A percentile compares a stretch with the other conserved stretches of the same genome.
Evolutionary conservation across 1,284 basidiomycete species (phyloP).

Genomic region (Fomes fomentarius): DNA sequence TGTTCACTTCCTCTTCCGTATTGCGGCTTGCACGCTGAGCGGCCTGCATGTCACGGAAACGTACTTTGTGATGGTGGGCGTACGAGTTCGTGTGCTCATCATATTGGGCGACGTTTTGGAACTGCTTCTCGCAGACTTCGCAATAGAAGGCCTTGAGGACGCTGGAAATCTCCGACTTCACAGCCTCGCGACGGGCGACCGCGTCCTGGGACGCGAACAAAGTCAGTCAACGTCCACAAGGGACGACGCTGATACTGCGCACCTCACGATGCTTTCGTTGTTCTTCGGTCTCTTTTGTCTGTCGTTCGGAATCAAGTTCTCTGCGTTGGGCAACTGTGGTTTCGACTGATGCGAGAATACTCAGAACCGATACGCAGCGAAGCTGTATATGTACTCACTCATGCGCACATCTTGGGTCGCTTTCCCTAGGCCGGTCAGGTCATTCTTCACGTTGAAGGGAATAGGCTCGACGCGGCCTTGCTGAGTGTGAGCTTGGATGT

Average conservation of each 20-base stretch:
- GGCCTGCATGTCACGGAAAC: constrained; percentile 76
- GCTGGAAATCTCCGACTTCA: constrained; percentile 66
- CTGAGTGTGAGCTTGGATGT: not conserved
- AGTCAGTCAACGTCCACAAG: not conserved
- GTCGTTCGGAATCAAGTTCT: constrained; percentile 75
- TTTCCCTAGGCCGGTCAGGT: constrained; percentile 79
- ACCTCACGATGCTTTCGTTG: constrained; percentile 75
- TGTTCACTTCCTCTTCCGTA: constrained; percentile 64
- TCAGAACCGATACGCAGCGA: not conserved
- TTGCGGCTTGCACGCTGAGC: constrained; percentile 52
- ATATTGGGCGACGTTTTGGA: constrained; percentile 79
- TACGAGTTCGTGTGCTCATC: constrained; percentile 87
- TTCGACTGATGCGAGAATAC: constrained; percentile 44
- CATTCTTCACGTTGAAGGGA: constrained; percentile 77
- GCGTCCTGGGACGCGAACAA: constrained; percentile 49
- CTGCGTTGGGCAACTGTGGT: constrained; percentile 80
- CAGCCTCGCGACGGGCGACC: constrained; percentile 66
- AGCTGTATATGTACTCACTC: constrained; percentile 36
- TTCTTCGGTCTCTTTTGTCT: constrained; percentile 75
- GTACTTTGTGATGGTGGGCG: constrained; percentile 81
- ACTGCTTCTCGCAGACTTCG: constrained; percentile 81
- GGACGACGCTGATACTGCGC: constrained; percentile 9
- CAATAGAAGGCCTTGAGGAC: constrained; percentile 79
- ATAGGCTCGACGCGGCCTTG: constrained; percentile 79
- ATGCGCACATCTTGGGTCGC: constrained; percentile 74